Conservation (phyloP, 768 basidiomycete species). For the Tricholoma flavovirens region DNA sequence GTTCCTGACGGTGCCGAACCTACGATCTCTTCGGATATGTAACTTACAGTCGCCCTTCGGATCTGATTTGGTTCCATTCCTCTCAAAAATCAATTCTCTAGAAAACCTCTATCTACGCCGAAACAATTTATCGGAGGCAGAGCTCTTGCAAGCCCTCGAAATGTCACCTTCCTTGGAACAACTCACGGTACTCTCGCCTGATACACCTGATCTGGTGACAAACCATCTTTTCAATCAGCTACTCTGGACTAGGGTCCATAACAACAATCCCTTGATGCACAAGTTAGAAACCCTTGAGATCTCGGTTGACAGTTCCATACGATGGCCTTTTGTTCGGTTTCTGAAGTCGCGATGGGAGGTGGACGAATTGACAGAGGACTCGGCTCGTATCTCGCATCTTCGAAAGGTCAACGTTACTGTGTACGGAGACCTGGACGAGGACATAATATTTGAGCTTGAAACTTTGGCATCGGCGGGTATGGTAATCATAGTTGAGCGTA, state of each 20-base stretch:
- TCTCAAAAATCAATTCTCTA: conserved; percentile 26
- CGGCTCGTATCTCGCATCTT: conserved; percentile 7
- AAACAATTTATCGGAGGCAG: conserved; percentile 28
- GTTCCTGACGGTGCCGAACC: conserved; percentile 28
- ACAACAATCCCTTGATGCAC: conserved; percentile 24
- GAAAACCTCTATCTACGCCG: conserved; percentile 33
- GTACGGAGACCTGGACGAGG: conserved; percentile 13
- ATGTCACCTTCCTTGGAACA: conserved; percentile 27
- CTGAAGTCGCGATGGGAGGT: conserved; percentile 25
- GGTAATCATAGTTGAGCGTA: conserved; percentile 10
- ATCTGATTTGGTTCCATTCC: conserved; percentile 27
- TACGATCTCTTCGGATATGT: conserved; percentile 33
- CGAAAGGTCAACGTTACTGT: conserved; percentile 10
- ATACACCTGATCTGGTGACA: conserved; percentile 24
- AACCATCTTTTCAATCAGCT: conserved; percentile 29
- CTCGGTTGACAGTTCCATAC: conserved; percentile 28
- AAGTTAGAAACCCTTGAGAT: conserved; percentile 32
- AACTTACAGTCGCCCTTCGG: conserved; percentile 31
- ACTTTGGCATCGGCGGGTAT: conserved; percentile 14
- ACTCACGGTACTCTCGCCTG: conserved; percentile 29
- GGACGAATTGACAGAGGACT: conserved; percentile 2
- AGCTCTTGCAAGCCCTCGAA: conserved; percentile 28
- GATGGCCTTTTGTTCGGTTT: conserved; percentile 30
- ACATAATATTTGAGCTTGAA: conserved; percentile 14
- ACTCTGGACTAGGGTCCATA: conserved; percentile 26